Evolutionary conservation across 2,329 filamentous ascomycete genomes (phyloP).

Genomic region (Pyricularia sp.): DNA sequence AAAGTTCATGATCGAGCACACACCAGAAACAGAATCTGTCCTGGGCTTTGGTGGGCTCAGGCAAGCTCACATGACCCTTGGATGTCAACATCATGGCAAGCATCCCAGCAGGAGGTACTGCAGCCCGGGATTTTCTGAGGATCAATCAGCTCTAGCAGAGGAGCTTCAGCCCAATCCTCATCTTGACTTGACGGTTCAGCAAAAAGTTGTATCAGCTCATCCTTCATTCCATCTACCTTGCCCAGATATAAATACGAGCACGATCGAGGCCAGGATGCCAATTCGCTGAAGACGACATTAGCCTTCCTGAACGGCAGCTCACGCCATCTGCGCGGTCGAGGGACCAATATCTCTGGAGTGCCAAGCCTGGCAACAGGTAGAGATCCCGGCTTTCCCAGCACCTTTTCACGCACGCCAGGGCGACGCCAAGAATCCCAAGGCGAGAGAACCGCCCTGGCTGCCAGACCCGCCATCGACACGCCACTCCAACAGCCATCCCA

Average conservation of each 20-base stretch:
- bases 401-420: background rate
- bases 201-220: background rate
- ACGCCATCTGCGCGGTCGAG: background rate
- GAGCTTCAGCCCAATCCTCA: background rate
- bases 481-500: background rate
- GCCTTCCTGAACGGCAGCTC: background rate
- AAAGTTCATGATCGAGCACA: background rate
- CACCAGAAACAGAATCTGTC: background rate
- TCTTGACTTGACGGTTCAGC: background rate
- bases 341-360: background rate
- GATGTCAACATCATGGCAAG: background rate
- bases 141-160: background rate
- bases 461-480: background rate
- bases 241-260: background rate
- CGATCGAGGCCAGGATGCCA: background rate
- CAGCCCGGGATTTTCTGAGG: no score
- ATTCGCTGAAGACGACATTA: background rate
- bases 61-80: background rate
- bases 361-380: background rate
- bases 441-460: background rate
- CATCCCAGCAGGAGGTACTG: background rate
- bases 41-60: background rate
- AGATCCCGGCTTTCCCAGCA: background rate
- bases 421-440: background rate
- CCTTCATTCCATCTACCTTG: background rate